Base-by-base conservation (phyloP, 768 basidiomycete genomes). In the Sistotremastrum suecicum region DNA sequence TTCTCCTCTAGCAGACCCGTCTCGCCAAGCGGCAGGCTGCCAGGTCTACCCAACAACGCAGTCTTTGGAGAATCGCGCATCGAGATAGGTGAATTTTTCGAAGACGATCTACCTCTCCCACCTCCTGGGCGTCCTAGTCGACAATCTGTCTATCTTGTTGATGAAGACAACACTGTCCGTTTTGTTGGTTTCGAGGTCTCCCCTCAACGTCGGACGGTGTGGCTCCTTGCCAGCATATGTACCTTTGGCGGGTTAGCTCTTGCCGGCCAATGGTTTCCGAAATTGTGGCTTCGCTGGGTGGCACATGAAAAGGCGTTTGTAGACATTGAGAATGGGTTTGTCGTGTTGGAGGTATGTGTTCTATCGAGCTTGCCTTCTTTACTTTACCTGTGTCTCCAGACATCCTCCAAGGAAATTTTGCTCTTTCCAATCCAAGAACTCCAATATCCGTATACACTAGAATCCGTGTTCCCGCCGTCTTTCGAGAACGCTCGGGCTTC, bases 231-330 rank as follows among this genome's bases (percentile, higher is more conserved):
- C 4, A 87, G 85, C 54, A 51, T 85, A 5, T 42, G 83, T 5
- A 76, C 78, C 2, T 63, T 80, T 7, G 94, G 95, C 4, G 60
- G 75, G 4, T 65, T 97, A 20, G 80, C 73, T 7, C 69, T 99
- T 11, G 61, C 92, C 6, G 92, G 91, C 3, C 80, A 90, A 55
- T 99, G 95, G 95, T 79, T 95, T 52, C 95, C 95, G 46, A 75
- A 72, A 4, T 52, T 91, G 30, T 97, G 95, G 95, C 74, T 98
- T 43, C 76, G 76, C 31, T 92, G 83, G 75, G 83, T 86, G 20
- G 77, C 88, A 2, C 70, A 66, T 39, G 87, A 92, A 60, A 86
- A 75, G 44, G 82, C 83, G 20, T 99, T 98, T 55, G 75, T 76
- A 41, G 65, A 85, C 46, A 67, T 78, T 6, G 60, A 63, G 34